A percentile compares a stretch with the other conserved stretches of the same genome.
phyloP scores from a whole-genome alignment of 306 rosid genomes.

The Mimosa pudica region DNA sequence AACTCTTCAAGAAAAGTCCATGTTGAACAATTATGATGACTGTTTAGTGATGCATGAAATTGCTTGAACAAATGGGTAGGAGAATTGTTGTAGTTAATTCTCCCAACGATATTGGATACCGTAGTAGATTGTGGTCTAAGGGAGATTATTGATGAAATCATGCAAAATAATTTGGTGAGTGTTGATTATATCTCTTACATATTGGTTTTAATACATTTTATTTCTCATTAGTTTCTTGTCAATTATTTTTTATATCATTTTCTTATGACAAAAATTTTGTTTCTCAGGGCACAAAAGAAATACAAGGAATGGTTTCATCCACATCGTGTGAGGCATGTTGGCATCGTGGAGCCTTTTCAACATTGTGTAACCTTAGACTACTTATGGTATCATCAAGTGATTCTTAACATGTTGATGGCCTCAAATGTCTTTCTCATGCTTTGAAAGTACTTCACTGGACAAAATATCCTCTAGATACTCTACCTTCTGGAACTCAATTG shows the following conservation, averaged over 20 bases:
- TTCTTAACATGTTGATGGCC: background rate
- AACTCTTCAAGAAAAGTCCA: background rate
- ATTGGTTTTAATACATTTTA: background rate
- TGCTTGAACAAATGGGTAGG: background rate
- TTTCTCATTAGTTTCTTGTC: background rate
- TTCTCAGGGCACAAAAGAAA: background rate
- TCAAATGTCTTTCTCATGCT: slow-evolving; percentile 6
- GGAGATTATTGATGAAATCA: background rate
- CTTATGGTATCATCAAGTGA: background rate
- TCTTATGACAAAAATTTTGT: background rate
- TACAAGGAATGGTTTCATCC: background rate
- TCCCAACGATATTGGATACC: background rate
- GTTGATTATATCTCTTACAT: background rate
- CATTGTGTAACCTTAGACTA: background rate
- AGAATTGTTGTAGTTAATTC: background rate
- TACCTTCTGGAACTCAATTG: background rate
- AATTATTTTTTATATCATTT: background rate
- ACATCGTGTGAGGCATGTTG: background rate
- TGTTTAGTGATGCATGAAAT: background rate
- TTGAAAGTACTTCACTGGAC: slow-evolving; percentile 21
- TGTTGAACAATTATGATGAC: background rate
- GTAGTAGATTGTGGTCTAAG: background rate
- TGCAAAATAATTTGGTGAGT: background rate
- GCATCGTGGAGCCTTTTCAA: slow-evolving; percentile 10
- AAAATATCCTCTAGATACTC: slow-evolving; percentile 12